These are phyloP conservation scores for Beta corolliflora DNA, from an alignment of 179 eudicot species.

Conservation along the genomic window DNA sequence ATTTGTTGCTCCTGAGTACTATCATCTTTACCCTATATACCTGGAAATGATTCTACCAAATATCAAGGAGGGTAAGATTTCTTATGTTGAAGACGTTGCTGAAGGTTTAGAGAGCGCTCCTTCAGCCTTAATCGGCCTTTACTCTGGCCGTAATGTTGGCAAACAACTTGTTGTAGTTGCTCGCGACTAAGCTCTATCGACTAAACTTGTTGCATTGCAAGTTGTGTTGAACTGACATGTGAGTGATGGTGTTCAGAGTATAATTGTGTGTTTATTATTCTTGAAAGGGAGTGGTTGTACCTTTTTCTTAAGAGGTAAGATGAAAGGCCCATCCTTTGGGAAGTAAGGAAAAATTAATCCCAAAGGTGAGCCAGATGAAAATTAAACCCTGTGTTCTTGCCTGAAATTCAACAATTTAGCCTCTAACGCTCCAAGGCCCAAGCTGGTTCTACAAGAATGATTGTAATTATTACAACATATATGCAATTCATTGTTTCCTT, in stretches of 20 bases:
- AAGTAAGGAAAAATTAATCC: no score
- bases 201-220: not conserved
- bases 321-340: no score
- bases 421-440: no score
- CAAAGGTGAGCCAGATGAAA: no score
- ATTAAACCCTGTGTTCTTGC: no score
- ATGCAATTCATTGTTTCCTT: no score
- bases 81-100: conserved; percentile 56
- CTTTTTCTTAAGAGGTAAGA: no score
- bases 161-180: conserved; percentile 53
- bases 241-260: not conserved
- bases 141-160: conserved; percentile 52
- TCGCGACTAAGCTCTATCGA: conserved; percentile 26
- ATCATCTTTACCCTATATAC: conserved; percentile 24
- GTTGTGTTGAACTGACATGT: not conserved
- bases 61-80: conserved; percentile 43
- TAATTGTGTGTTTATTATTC: not conserved
- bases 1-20: conserved; percentile 13
- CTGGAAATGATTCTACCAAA: conserved; percentile 38
- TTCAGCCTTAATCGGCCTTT: conserved; percentile 51
- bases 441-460: no score
- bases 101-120: conserved; percentile 66
- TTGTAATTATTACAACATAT: no score
- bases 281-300: not conserved
- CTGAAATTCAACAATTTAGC: no score